These are phyloP conservation scores for Daldinia bambusicola DNA, from an alignment of 495 filamentous ascomycete genomes.

Conservation along the genomic window DNA sequence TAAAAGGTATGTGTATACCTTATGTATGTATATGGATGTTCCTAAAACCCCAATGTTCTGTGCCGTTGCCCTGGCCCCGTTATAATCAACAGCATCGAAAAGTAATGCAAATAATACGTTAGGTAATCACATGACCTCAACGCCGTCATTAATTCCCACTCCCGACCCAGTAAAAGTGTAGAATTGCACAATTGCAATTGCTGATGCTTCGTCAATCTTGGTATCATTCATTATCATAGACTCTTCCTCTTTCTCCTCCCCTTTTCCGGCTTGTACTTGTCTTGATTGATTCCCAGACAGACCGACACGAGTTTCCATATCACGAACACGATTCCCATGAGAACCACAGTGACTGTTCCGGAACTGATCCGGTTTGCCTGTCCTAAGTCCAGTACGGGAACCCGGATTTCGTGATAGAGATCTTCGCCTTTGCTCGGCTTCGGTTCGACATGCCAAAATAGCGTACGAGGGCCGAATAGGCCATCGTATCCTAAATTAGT, in stretches of 20 bases:
- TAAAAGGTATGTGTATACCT: background rate
- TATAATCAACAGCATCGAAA: background rate
- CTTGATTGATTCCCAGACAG: slow-evolving; percentile 47
- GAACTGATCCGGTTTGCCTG: slow-evolving; percentile 69
- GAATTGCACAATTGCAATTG: background rate
- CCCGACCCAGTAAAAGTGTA: slow-evolving; percentile 12
- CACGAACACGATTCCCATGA: slow-evolving; percentile 80
- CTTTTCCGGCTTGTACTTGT: slow-evolving; percentile 20
- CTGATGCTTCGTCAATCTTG: slow-evolving; percentile 10
- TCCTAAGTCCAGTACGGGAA: slow-evolving; percentile 79
- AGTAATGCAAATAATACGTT: slow-evolving; percentile 17
- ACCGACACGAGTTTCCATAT: slow-evolving; percentile 69
- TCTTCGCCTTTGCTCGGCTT: slow-evolving; percentile 48
- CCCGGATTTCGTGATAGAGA: slow-evolving; percentile 69
- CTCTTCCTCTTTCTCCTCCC: slow-evolving; percentile 47
- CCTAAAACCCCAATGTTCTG: background rate
- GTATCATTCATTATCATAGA: slow-evolving; percentile 31
- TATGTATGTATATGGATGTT: slow-evolving; percentile 10
- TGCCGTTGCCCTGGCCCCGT: slow-evolving; percentile 6
- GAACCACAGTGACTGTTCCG: slow-evolving; percentile 75
- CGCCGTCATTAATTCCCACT: slow-evolving; percentile 12
- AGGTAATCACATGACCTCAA: slow-evolving; percentile 38
- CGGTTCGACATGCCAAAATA: slow-evolving; percentile 88
- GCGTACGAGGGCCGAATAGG: slow-evolving; percentile 78
- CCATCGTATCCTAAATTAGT: slow-evolving; percentile 86